Evolutionary conservation across 164 flowering plant genomes (phyloP), one percentile per base, ranked within the genome.

Genomic region (Piper longum): DNA sequence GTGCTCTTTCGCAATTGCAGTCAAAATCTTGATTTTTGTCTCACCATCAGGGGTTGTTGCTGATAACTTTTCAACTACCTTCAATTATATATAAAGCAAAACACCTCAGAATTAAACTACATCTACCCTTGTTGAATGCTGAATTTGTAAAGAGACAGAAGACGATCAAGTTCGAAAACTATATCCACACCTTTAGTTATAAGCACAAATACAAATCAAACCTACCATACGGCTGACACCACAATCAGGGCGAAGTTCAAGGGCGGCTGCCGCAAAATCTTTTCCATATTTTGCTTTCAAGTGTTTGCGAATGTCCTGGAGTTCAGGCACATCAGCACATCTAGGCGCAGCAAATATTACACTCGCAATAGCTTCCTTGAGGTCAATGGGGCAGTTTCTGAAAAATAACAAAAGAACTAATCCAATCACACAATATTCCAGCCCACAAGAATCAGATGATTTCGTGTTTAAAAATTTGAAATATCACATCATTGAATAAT

Each of bases 21-120:
- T 71, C 75, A 95, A 71, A 43, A 91, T 74, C 78, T 85, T 95
- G 5, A 83, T 62, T 76, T 95, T 91, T 56, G 88, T 83, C 59
- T 73, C 86, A 56, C 80, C 88, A 80, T 88, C 91, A 58, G 97
- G 99, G 17, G 95, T 76, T 41, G 48, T 74, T 44, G 80, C 93
- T 65, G 99, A 91, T 71, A 95, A 72, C 78, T 91, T 91, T 79
- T 91, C 97, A 51, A 90, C 80, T 78, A 95, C 62, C 99, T 95
- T 48, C 52, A 48, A 5, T 9, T 48, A 81, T 51, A 69, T 58
- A 41, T 69, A 8, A 16, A 40, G 5, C 18, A 56, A 56, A 48
- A 48, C 13, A 57, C 16, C 41, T 36, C 7, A 57, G 18, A 16
- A 56, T 26, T 4, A 60, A 41, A 42, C 14, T 41, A 14, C 52